A percentile compares a stretch with the other conserved stretches of the same genome.
Conservation (phyloP, 2,329 filamentous ascomycete genomes). For the Colletotrichum tofieldiae region DNA sequence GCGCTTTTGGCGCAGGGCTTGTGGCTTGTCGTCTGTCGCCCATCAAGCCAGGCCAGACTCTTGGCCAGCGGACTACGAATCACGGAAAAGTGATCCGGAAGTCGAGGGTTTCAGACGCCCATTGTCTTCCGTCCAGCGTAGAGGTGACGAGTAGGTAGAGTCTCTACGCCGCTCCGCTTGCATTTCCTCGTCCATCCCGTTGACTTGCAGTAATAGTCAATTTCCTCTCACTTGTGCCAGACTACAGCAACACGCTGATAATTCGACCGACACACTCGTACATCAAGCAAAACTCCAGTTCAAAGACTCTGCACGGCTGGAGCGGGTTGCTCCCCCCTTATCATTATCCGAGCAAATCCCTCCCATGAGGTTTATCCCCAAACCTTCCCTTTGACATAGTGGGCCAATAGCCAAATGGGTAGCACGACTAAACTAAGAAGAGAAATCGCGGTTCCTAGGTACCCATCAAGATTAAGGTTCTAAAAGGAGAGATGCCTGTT, state of each 20-base stretch:
- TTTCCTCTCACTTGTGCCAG: too few species aligned
- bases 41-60: neutral
- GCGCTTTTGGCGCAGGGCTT: neutral
- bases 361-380: too few species aligned
- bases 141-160: too few species aligned
- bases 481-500: neutral
- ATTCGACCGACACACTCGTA: too few species aligned
- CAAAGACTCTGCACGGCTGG: neutral
- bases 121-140: too few species aligned
- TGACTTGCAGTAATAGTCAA: neutral
- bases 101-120: neutral
- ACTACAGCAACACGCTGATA: too few species aligned
- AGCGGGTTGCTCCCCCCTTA: neutral
- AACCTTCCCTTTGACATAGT: neutral
- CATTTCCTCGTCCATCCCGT: neutral
- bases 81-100: neutral
- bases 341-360: fast-evolving
- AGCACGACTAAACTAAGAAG: neutral
- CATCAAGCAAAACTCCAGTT: neutral
- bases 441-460: neutral
- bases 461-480: conserved; percentile 6
- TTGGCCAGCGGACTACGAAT: neutral
- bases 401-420: neutral
- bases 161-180: neutral
- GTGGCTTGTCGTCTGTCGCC: neutral